Conservation (phyloP, 805 yeast species). For the Schizosaccharomyces lindneri region DNA sequence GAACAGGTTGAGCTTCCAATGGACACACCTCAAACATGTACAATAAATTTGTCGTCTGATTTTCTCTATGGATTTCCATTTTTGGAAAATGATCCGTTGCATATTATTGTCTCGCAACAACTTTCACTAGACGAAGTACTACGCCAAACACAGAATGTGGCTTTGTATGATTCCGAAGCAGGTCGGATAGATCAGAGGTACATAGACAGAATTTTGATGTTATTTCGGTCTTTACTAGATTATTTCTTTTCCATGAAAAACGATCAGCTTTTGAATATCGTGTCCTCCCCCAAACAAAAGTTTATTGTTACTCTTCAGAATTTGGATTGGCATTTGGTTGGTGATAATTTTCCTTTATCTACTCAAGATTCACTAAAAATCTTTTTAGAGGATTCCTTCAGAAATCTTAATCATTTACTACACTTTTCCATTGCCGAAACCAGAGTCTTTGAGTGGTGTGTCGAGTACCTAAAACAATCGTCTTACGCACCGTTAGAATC, state of each 20-base stretch:
- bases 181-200: not conserved
- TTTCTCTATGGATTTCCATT: not conserved
- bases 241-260: slow-evolving; percentile 17
- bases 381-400: not conserved
- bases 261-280: slow-evolving; percentile 8
- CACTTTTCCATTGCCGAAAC: not conserved
- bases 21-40: not conserved
- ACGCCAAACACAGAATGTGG: not conserved
- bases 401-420: not conserved
- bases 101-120: slow-evolving; percentile 4
- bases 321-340: not conserved
- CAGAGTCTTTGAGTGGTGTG: not conserved
- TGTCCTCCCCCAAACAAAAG: not conserved
- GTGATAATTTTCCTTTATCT: not conserved
- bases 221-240: slow-evolving; percentile 19
- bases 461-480: not conserved
- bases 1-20: not conserved
- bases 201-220: slow-evolving; percentile 17
- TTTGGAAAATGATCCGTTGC: not conserved
- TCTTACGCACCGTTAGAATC: not conserved
- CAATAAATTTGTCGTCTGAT: not conserved
- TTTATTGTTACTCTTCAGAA: not conserved
- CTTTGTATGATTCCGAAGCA: not conserved
- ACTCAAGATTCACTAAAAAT: not conserved
- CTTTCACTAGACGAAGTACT: slow-evolving; percentile 17